Percentiles rank a stretch among this genome's conserved stretches.
These are phyloP conservation scores for Rhodomyrtus psidioides DNA, from an alignment of 441 rosid species.

Conservation along the genomic window DNA sequence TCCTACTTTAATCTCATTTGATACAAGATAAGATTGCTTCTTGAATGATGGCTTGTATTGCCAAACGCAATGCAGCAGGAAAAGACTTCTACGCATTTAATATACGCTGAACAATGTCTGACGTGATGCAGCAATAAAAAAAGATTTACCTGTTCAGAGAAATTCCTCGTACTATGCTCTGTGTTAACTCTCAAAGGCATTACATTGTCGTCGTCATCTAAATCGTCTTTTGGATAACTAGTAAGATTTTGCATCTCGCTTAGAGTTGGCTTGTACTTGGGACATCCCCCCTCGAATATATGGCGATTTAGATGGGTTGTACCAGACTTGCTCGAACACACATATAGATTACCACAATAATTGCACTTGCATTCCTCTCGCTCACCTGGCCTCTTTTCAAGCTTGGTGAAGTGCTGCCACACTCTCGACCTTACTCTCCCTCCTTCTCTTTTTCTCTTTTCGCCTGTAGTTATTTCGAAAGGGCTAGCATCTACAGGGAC, in stretches of 20 bases:
- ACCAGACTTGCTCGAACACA: slow-evolving; percentile 7
- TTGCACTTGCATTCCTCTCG: slow-evolving; percentile 11
- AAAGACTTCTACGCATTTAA: neutral
- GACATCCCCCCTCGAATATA: slow-evolving; percentile 8
- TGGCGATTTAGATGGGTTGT: slow-evolving; percentile 7
- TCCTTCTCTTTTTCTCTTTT: slow-evolving; percentile 10
- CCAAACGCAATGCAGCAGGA: neutral
- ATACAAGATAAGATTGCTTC: neutral
- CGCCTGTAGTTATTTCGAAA: neutral
- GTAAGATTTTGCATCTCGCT: neutral
- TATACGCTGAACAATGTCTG: neutral
- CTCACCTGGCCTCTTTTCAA: slow-evolving; percentile 4
- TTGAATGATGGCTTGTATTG: neutral
- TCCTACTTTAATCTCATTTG: neutral
- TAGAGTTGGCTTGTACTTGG: neutral
- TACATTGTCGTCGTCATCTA: neutral
- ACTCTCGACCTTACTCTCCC: slow-evolving; percentile 5
- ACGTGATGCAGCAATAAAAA: neutral
- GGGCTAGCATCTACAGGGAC: neutral
- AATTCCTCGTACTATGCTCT: neutral
- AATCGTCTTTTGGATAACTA: neutral
- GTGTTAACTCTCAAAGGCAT: neutral
- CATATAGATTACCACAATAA: slow-evolving; percentile 12
- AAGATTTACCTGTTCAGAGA: neutral
- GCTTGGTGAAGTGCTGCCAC: slow-evolving; percentile 11